Conservation (phyloP, 306 rosid species). For the Vicia villosa region DNA sequence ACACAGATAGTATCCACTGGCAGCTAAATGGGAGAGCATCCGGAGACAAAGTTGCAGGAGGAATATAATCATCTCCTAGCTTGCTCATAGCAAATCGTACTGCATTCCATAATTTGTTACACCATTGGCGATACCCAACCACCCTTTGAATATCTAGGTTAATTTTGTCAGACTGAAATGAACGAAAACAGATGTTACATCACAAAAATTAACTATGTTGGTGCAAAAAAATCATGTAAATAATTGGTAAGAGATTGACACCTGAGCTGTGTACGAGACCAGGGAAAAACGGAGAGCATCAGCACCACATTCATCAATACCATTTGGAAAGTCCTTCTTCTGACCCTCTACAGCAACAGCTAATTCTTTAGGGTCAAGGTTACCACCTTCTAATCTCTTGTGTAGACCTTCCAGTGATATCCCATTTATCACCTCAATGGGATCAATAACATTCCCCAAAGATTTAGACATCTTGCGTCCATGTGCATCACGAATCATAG, state of each 20-base stretch:
- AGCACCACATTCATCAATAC: conserved; percentile 91
- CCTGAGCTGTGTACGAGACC: conserved; percentile 95
- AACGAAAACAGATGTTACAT: conserved; percentile 15
- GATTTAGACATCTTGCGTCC: conserved; percentile 99
- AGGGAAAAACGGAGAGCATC: conserved; percentile 97
- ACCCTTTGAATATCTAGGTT: conserved; percentile 94
- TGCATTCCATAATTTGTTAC: conserved; percentile 96
- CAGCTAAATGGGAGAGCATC: conserved; percentile 84
- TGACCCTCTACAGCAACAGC: conserved; percentile 81
- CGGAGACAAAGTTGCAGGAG: conserved; percentile 53
- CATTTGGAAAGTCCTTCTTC: conserved; percentile 85
- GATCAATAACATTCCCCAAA: conserved; percentile 94
- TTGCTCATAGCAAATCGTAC: conserved; percentile 88
- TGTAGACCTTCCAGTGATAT: conserved; percentile 78
- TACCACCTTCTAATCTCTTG: conserved; percentile 81
- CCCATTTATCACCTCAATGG: conserved; percentile 88
- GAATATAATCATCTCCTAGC: conserved; percentile 85
- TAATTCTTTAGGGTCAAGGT: conserved; percentile 85
- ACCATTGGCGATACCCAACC: conserved; percentile 95
- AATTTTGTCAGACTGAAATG: conserved; percentile 89
- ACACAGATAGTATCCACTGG: conserved; percentile 82
- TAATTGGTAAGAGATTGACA: conserved; percentile 31
- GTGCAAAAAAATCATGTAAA: not conserved
- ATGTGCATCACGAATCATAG: conserved; percentile 98
- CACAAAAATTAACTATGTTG: conserved; percentile 11